A percentile compares a stretch with the other conserved stretches of the same genome.
phyloP scores from a whole-genome alignment of 345 rosid genomes.

The Aethionema arabicum region DNA sequence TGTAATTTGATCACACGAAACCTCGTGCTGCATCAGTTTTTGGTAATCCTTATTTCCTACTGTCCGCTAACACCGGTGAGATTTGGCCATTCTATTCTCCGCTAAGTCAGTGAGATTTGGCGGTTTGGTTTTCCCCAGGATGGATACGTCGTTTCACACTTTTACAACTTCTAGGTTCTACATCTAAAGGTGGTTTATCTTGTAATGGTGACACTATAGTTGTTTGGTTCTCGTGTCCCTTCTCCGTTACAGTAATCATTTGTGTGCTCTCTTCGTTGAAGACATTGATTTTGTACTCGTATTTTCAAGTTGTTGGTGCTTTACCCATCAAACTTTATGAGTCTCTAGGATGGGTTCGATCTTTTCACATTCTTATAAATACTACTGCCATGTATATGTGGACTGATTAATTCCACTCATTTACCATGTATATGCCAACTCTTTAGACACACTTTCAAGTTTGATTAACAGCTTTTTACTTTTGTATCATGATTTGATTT shows the following conservation, averaged over 20 bases:
- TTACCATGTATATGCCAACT: not conserved
- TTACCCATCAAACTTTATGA: conserved; percentile 88
- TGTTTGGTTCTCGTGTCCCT: conserved; percentile 15
- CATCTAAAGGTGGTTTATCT: conserved; percentile 4
- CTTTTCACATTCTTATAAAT: conserved; percentile 14
- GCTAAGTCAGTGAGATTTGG: too few species aligned
- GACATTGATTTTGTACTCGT: conserved; percentile 15
- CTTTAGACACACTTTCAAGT: not conserved
- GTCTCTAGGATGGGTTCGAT: conserved; percentile 32
- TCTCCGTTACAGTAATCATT: conserved; percentile 9
- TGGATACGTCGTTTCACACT: not conserved
- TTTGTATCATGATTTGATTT: not conserved
- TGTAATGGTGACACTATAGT: conserved; percentile 16
- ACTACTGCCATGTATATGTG: conserved; percentile 1
- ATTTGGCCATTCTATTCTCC: too few species aligned
- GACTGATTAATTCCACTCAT: not conserved
- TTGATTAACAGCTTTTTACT: not conserved
- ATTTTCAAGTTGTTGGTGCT: conserved; percentile 89
- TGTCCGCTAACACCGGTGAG: too few species aligned
- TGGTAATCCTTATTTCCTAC: too few species aligned
- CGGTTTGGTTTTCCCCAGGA: not conserved
- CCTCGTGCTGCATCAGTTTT: too few species aligned
- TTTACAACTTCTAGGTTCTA: not conserved
- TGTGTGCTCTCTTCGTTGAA: conserved; percentile 1
- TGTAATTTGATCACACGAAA: too few species aligned